Base-by-base conservation (phyloP, 108 stramenopile genomes). In the Seminavis robusta region DNA sequence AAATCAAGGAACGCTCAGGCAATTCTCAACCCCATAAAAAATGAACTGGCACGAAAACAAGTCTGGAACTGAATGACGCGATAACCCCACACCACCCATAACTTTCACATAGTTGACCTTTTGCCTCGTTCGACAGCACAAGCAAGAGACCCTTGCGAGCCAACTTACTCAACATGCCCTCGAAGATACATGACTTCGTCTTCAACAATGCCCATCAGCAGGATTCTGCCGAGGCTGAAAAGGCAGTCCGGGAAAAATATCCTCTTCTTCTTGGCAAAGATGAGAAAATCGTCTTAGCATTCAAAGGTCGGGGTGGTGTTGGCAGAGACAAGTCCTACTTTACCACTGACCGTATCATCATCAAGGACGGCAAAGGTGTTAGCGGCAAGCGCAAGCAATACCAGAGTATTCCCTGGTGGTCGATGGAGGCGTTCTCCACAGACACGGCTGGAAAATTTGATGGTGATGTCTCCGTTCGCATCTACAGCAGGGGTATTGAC, bases 341-440 rank as follows among this genome's bases (percentile, higher is more conserved):
- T 4, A 86, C 84, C 0, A 65, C 67, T 40, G 56, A 69, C 21
- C 75, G 84, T 2, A 17, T 86, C 10, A 37, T 86, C 13, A 56
- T 86, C 39, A 51, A 61, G 4, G 84, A 82, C 46, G 76, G 76
- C 44, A 79, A 61, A 53, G 76, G 84, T 24, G 52, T 73, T 13
- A 72, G 77, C 0, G 63, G 75, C 13, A 80, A 81, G 44, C 51
- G 69, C 25, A 76, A 74, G 20, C 56, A 59, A 23, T 82, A 71
- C 43, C n/a, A n/a, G n/a, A n/a, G n/a, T n/a, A n/a, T n/a, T n/a
- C n/a, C n/a, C n/a, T n/a, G n/a, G n/a, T n/a, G n/a, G n/a, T n/a
- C n/a, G n/a, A n/a, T n/a, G n/a, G 26, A 56, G 55, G 25, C 59
- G 74, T n/a, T n/a, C n/a, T n/a, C n/a, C n/a, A n/a, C n/a, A n/a